A percentile compares a stretch with the other conserved stretches of the same genome.
phyloP scores from a whole-genome alignment of 1,139 yeast species.

The Geotrichum cucujoidarum region DNA sequence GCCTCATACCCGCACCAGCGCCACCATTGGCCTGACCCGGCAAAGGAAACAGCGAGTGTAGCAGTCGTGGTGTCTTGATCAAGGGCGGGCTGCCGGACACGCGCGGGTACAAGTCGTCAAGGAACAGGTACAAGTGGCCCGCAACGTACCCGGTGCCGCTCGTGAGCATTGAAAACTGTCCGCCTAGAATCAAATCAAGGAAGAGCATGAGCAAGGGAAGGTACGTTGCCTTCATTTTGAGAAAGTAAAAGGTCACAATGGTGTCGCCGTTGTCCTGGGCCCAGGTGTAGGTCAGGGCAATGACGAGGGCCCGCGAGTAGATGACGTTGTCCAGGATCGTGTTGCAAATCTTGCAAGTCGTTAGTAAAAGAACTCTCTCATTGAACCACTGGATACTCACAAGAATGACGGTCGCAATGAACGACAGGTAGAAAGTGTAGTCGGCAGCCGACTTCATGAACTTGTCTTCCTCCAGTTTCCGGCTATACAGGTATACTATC shows the following conservation, averaged over 20 bases:
- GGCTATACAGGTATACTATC: conserved; percentile 34
- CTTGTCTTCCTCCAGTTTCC: conserved; percentile 32
- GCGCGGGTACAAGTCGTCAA: conserved; percentile 27
- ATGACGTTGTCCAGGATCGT: conserved; percentile 26
- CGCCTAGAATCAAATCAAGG: conserved; percentile 31
- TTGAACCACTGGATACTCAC: conserved; percentile 29
- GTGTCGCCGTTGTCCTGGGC: conserved; percentile 36
- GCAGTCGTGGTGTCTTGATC: conserved; percentile 28
- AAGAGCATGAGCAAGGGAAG: conserved; percentile 35
- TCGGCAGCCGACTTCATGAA: conserved; percentile 32
- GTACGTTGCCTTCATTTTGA: conserved; percentile 34
- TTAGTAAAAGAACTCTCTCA: conserved; percentile 12
- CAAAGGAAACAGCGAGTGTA: conserved; percentile 24
- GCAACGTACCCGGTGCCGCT: conserved; percentile 35
- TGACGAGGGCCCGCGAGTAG: conserved; percentile 27
- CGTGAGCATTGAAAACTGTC: conserved; percentile 27
- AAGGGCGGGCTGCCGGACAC: conserved; percentile 26
- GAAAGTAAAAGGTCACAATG: conserved; percentile 31
- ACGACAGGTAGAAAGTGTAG: conserved; percentile 33
- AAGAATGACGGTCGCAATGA: conserved; percentile 31
- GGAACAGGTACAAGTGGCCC: conserved; percentile 35
- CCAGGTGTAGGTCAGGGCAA: conserved; percentile 38
- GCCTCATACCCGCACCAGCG: conserved; percentile 13
- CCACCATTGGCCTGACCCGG: conserved; percentile 12
- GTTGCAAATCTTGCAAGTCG: conserved; percentile 20